Percentiles rank a stretch among this genome's conserved stretches.
These are phyloP conservation scores for Colletotrichum costaricense DNA, from an alignment of 2,329 filamentous ascomycete species.

Conservation along the genomic window DNA sequence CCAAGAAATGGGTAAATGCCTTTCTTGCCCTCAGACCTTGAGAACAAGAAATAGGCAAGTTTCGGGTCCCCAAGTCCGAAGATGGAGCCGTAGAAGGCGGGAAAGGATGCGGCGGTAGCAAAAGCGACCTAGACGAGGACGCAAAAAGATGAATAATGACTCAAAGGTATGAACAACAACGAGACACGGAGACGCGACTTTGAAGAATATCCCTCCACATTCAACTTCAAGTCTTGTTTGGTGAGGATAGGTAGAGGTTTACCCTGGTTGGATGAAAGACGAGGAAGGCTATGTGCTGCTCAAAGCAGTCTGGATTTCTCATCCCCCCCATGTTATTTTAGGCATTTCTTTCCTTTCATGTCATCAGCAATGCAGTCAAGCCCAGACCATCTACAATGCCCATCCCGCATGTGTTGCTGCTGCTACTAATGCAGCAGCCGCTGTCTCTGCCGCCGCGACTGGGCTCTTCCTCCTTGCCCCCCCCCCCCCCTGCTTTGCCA, in stretches of 20 bases:
- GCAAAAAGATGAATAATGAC: constrained; percentile 20
- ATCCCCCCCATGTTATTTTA: constrained; percentile 20
- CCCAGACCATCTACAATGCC: background rate
- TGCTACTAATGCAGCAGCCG: constrained; percentile 19
- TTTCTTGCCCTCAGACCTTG: background rate
- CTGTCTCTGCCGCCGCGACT: constrained; percentile 15
- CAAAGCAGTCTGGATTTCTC: constrained; percentile 14
- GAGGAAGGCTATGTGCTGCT: background rate
- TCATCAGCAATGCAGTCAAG: constrained; percentile 20
- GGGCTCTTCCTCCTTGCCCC: background rate
- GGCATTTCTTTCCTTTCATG: constrained; percentile 27
- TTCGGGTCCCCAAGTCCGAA: constrained; percentile 25
- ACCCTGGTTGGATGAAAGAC: background rate
- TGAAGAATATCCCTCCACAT: constrained; percentile 23
- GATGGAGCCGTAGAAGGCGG: constrained; percentile 6
- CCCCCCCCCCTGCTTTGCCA: constrained; percentile 8
- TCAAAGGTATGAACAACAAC: constrained; percentile 10
- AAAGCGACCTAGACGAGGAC: background rate
- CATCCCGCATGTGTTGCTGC: constrained; percentile 9
- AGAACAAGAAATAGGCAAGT: constrained; percentile 1
- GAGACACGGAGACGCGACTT: constrained; percentile 3
- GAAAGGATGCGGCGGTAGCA: background rate
- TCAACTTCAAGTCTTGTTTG: constrained; percentile 11
- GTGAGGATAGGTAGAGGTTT: constrained; percentile 21
- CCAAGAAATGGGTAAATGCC: background rate